phyloP scores from a whole-genome alignment of 2,329 filamentous ascomycete species.

The Endocalyx cinctus region DNA sequence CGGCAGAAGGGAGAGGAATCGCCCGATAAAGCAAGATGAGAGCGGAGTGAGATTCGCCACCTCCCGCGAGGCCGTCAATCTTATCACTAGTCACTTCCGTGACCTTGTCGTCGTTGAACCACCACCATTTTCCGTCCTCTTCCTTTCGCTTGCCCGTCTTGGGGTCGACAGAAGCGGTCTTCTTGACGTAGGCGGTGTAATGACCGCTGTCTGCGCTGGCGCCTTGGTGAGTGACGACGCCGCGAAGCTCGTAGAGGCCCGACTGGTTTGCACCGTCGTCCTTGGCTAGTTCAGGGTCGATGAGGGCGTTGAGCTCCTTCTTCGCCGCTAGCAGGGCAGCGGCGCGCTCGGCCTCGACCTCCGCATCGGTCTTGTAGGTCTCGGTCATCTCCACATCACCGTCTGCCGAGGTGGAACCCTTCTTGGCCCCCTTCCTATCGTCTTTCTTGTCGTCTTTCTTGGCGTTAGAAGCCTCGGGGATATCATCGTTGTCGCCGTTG shows the following conservation, averaged over 20 bases:
- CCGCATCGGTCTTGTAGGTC: conserved; percentile 87
- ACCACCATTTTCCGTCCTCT: conserved; percentile 98
- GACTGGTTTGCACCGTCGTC: conserved; percentile 89
- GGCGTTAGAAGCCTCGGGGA: conserved; percentile 43
- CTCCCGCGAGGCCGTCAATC: conserved; percentile 83
- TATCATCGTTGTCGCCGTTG: conserved; percentile 43
- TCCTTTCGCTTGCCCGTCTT: conserved; percentile 72
- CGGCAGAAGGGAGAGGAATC: conserved; percentile 60
- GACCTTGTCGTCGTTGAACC: conserved; percentile 99
- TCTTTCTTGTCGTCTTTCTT: conserved; percentile 40
- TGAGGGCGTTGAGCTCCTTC: conserved; percentile 77
- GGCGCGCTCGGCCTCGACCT: conserved; percentile 81
- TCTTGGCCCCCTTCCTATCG: conserved; percentile 32
- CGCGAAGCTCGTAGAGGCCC: conserved; percentile 89
- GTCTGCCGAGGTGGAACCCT: conserved; percentile 42
- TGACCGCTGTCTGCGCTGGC: conserved; percentile 96
- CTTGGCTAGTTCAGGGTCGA: conserved; percentile 67
- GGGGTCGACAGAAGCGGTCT: conserved; percentile 67
- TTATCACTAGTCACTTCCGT: conserved; percentile 87
- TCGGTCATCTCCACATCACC: conserved; percentile 69
- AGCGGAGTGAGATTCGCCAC: conserved; percentile 81
- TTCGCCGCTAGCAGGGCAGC: conserved; percentile 73
- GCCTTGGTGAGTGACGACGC: conserved; percentile 93
- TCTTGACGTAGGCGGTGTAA: conserved; percentile 98
- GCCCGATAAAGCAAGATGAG: conserved; percentile 76